phyloP scores from a whole-genome alignment of 495 filamentous ascomycete species.

The Hypoxylon crocopeplum region DNA sequence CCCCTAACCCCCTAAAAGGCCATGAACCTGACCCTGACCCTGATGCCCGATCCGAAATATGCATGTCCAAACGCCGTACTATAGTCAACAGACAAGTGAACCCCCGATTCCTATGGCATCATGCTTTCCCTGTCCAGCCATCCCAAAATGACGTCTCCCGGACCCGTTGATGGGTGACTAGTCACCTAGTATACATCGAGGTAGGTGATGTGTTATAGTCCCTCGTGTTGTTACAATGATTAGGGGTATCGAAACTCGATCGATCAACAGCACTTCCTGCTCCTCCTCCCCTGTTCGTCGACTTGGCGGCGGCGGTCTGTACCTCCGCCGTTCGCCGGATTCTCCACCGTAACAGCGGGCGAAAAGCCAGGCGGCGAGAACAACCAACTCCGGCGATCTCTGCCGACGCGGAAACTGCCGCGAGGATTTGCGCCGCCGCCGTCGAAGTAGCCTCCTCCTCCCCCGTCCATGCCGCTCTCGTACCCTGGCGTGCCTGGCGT shows the following conservation, averaged over 20 bases:
- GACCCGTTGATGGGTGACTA: no score
- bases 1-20: background rate
- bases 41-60: slow-evolving; percentile 23
- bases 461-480: slow-evolving; percentile 29
- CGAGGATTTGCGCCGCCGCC: slow-evolving; percentile 49
- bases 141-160: no score
- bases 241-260: background rate
- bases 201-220: no score
- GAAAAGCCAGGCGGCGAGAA: slow-evolving; percentile 61
- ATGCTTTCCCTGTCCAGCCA: no score
- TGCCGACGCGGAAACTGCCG: slow-evolving; percentile 67
- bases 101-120: no score
- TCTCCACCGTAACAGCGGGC: slow-evolving; percentile 52
- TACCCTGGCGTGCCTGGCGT: slow-evolving; percentile 44
- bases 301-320: slow-evolving; percentile 40
- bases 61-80: slow-evolving; percentile 19
- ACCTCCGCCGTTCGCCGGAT: slow-evolving; percentile 41
- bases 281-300: slow-evolving; percentile 39
- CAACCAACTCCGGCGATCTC: slow-evolving; percentile 69
- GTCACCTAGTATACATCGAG: background rate
- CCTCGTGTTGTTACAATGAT: no score
- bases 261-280: slow-evolving; percentile 58
- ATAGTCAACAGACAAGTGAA: no score
- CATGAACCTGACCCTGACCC: background rate
- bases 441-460: slow-evolving; percentile 56